Evolutionary conservation across 2,329 filamentous ascomycete species (phyloP), one percentile per base, ranked within the genome.

Genomic region (Fusarium staphyleae): DNA sequence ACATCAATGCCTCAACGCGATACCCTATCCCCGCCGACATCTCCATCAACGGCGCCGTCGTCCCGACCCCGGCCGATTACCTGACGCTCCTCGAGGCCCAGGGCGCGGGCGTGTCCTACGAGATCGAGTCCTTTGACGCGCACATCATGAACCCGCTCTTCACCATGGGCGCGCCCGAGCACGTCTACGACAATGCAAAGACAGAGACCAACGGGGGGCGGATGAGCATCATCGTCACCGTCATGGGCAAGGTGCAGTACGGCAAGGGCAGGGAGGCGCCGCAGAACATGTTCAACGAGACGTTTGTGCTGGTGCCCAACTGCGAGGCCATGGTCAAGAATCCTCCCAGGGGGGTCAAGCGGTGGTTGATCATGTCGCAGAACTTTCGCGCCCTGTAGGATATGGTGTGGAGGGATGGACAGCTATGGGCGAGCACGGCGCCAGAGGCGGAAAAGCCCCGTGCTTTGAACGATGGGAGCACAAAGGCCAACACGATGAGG

Each of bases 271-370:
- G 81, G 62, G 83, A 87, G 24, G 82, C 84, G 12, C 82, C 82
- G 12, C 81, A 85, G 71, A 85, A 85, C 62, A 85, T 84, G 29
- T 96, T 96, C 71, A 88, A 86, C 66, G 92, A 96, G 72, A 87
- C 83, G 1, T 88, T 96, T 70, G 83, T 96, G 18, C 78, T 96
- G 48, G 89, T 93, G 30, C 91, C 92, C 7, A 90, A 91, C 74
- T 82, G 85, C 83, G 83, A 87, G 60, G 74, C 79, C 0, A 77
- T 81, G 61, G 77, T 75, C 4, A 75, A 75, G 48, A 85, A 83
- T 58, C 79, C 82, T 29, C 72, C 80, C 3, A 80, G 81, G 53
- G 79, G 79, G 1, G 66, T 79, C 46, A 82, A 80, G 68, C 78
- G 79, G 62, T 90, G 86, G 81, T 73, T 91, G 50, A 83, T 91